phyloP scores from a whole-genome alignment of 306 rosid genomes.

The Fragaria iinumae region DNA sequence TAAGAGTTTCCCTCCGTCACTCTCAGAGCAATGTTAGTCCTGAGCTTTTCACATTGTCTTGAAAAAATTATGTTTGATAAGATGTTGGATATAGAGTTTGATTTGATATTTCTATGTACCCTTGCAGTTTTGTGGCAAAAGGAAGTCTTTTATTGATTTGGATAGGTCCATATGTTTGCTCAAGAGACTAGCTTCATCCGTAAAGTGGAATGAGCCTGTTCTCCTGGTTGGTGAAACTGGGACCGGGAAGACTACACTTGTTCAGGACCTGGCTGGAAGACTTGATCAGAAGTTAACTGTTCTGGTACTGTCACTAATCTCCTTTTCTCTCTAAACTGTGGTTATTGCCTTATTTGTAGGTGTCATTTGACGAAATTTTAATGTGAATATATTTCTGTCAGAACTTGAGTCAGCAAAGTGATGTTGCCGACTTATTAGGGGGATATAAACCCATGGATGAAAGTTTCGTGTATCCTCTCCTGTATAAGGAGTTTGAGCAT shows the following conservation, averaged over 20 bases:
- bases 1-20: slow-evolving; percentile 53
- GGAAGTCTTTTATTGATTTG: slow-evolving; percentile 67
- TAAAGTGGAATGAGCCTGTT: slow-evolving; percentile 81
- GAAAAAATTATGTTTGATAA: slow-evolving; percentile 16
- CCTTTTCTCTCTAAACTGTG: slow-evolving; percentile 9
- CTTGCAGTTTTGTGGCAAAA: slow-evolving; percentile 45
- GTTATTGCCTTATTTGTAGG: background rate
- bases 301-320: slow-evolving; percentile 52
- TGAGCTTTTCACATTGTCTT: slow-evolving; percentile 13
- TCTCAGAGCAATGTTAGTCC: slow-evolving; percentile 51
- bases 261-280: slow-evolving; percentile 82
- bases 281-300: slow-evolving; percentile 88
- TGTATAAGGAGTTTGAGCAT: slow-evolving; percentile 57
- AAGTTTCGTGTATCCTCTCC: slow-evolving; percentile 46
- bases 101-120: slow-evolving; percentile 24
- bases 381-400: slow-evolving; percentile 28
- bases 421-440: slow-evolving; percentile 80
- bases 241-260: slow-evolving; percentile 94
- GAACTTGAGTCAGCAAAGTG: slow-evolving; percentile 98
- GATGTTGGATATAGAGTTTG: slow-evolving; percentile 4
- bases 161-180: slow-evolving; percentile 70
- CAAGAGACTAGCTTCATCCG: slow-evolving; percentile 82
- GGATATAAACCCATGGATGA: slow-evolving; percentile 86
- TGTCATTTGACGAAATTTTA: slow-evolving; percentile 3
- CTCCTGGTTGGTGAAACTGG: slow-evolving; percentile 99